phyloP scores from a whole-genome alignment of 2,329 filamentous ascomycete species.

The Claviceps purpurea region DNA sequence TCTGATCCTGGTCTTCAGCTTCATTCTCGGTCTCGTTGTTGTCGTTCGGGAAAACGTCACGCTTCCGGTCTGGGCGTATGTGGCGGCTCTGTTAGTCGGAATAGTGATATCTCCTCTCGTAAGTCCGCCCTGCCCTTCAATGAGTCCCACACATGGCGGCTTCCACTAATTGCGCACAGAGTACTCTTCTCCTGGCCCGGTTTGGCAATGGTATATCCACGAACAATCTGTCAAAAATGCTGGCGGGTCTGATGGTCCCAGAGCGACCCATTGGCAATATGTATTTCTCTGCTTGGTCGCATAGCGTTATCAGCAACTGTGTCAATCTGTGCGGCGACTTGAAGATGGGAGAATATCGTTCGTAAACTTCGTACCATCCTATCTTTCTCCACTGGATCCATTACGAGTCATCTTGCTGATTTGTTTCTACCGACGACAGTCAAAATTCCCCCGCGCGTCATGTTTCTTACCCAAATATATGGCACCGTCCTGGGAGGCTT shows the following conservation, averaged over 20 bases:
- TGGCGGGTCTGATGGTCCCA: constrained; percentile 37
- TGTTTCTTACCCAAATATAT: constrained; percentile 25
- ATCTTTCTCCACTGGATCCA: background rate
- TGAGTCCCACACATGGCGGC: too few species aligned
- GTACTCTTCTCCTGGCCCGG: constrained; percentile 35
- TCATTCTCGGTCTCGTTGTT: constrained; percentile 21
- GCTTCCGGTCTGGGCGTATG: constrained; percentile 22
- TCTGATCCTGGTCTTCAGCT: constrained; percentile 16
- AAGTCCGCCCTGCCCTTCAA: background rate
- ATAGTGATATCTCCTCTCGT: constrained; percentile 1
- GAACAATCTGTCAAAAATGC: constrained; percentile 40
- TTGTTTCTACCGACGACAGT: background rate
- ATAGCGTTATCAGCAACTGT: constrained; percentile 38
- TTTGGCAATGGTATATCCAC: constrained; percentile 36
- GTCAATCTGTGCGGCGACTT: constrained; percentile 38
- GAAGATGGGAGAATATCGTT: constrained; percentile 46
- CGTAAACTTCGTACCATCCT: constrained; percentile 8
- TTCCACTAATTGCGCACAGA: constrained; percentile 19
- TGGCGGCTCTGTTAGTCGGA: constrained; percentile 19
- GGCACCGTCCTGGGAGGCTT: constrained; percentile 27
- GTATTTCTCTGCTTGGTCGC: constrained; percentile 46
- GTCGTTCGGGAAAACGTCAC: constrained; percentile 22
- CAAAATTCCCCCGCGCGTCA: constrained; percentile 26
- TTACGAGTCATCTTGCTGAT: background rate
- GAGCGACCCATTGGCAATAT: constrained; percentile 40